Evolutionary conservation across 495 filamentous ascomycete genomes (phyloP).

Genomic region (Xylaria palmicola): DNA sequence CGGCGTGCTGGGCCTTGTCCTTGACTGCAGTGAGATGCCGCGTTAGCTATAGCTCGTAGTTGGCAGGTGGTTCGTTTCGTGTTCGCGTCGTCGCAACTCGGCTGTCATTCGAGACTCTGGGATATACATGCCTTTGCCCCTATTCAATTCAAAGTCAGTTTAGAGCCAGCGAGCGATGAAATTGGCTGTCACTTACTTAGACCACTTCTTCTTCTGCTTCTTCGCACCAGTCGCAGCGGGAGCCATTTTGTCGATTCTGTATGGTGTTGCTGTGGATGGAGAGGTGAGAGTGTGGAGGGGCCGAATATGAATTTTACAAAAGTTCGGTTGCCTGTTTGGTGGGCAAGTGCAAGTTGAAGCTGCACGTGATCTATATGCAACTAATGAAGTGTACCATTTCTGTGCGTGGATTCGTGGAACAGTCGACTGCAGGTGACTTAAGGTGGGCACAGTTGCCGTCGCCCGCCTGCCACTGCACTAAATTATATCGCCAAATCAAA

Average conservation of each 20-base stretch:
- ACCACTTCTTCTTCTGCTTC: slow-evolving; percentile 99
- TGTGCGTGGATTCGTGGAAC: no score
- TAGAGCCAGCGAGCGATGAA: slow-evolving; percentile 1
- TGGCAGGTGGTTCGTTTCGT: background rate
- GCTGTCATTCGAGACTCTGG: background rate
- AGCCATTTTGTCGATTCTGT: slow-evolving; percentile 56
- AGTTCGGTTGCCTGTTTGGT: slow-evolving; percentile 27
- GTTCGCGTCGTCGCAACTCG: slow-evolving; percentile 6
- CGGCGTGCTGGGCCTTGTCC: slow-evolving; percentile 99
- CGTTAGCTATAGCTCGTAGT: slow-evolving; percentile 21
- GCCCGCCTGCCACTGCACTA: no score
- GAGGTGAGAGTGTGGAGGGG: slow-evolving; percentile 37
- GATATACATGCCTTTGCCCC: slow-evolving; percentile 33
- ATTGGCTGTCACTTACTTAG: slow-evolving; percentile 60
- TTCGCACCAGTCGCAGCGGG: slow-evolving; percentile 84
- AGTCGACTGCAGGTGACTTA: no score
- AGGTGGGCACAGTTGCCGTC: no score
- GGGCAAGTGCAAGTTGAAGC: slow-evolving; percentile 7
- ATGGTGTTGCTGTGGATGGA: slow-evolving; percentile 44
- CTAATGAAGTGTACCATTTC: background rate
- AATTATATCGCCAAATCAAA: no score
- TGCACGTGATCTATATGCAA: slow-evolving; percentile 11
- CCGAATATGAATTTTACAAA: slow-evolving; percentile 36
- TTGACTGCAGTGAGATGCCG: slow-evolving; percentile 67
- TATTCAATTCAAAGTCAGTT: slow-evolving; percentile 25